These are phyloP conservation scores for Pseudocercospora cruenta DNA, from an alignment of 2,329 filamentous ascomycete species.

Conservation along the genomic window DNA sequence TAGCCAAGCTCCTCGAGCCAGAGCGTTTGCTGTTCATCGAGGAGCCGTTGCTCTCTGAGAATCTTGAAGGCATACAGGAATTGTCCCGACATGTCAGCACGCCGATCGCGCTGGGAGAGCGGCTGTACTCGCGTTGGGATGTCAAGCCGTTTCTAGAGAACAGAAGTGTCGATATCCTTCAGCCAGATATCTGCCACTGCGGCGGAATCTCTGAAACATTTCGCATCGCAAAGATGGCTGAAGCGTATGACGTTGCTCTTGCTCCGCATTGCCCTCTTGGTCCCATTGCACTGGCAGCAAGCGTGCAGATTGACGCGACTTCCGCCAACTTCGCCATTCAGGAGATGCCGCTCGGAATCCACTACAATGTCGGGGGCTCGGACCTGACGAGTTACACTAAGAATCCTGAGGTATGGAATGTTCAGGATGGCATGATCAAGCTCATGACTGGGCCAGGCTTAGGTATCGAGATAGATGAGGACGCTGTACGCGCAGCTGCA, in stretches of 20 bases:
- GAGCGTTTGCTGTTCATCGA: conserved; percentile 74
- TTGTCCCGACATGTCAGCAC: conserved; percentile 60
- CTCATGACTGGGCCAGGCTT: conserved; percentile 35
- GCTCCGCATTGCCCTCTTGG: conserved; percentile 76
- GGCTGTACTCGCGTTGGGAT: conserved; percentile 74
- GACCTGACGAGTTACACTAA: conserved; percentile 54
- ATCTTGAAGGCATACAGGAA: conserved; percentile 66
- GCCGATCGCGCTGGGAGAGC: conserved; percentile 71
- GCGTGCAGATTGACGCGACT: conserved; percentile 66
- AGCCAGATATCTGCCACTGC: conserved; percentile 73
- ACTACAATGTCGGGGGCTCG: conserved; percentile 71
- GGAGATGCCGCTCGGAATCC: conserved; percentile 79
- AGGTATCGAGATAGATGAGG: conserved; percentile 60
- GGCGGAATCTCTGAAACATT: conserved; percentile 70
- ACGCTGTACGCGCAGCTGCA: conserved; percentile 63
- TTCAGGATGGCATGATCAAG: conserved; percentile 35
- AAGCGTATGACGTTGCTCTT: conserved; percentile 69
- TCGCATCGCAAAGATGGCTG: conserved; percentile 71
- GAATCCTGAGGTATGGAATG: conserved; percentile 34
- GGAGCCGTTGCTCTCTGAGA: conserved; percentile 72
- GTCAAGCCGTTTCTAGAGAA: conserved; percentile 72
- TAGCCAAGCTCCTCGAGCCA: conserved; percentile 68
- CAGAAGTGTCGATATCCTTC: conserved; percentile 69
- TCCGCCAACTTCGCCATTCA: conserved; percentile 72
- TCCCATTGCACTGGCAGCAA: conserved; percentile 73